Conservation (phyloP, 495 filamentous ascomycete genomes). For the Penicillium paradoxum region DNA sequence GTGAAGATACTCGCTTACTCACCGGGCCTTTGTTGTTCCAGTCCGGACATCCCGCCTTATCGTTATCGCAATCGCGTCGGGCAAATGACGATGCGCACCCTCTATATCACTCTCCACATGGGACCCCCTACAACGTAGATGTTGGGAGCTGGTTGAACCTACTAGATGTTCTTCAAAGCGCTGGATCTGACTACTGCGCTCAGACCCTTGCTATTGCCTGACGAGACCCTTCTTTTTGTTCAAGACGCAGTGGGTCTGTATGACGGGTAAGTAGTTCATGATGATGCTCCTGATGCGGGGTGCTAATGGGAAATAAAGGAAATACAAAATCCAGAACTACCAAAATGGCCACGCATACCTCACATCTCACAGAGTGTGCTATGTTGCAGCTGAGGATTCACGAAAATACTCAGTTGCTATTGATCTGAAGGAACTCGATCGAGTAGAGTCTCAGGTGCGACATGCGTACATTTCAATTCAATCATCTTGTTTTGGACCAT, state of each 20-base stretch:
- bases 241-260: constrained; percentile 97
- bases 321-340: constrained; percentile 89
- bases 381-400: constrained; percentile 85
- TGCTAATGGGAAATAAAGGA: constrained; percentile 46
- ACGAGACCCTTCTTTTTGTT: constrained; percentile 89
- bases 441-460: constrained; percentile 81
- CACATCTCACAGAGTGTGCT: constrained; percentile 91
- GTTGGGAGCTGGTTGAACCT: constrained; percentile 9
- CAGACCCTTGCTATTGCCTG: constrained; percentile 82
- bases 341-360: constrained; percentile 96
- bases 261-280: constrained; percentile 69
- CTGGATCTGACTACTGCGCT: constrained; percentile 93
- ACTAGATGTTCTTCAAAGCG: constrained; percentile 92
- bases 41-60: constrained; percentile 8
- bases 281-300: constrained; percentile 9
- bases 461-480: background rate
- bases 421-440: constrained; percentile 85
- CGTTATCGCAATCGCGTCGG: constrained; percentile 16
- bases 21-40: constrained; percentile 13
- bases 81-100: background rate
- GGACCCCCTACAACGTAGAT: constrained; percentile 6
- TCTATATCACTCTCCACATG: background rate
- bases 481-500: background rate
- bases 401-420: constrained; percentile 80
- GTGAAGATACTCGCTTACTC: constrained; percentile 17